A percentile compares a stretch with the other conserved stretches of the same genome.
Conservation (phyloP, 495 filamentous ascomycete species). For the Pseudoneurospora amorphoporcata region DNA sequence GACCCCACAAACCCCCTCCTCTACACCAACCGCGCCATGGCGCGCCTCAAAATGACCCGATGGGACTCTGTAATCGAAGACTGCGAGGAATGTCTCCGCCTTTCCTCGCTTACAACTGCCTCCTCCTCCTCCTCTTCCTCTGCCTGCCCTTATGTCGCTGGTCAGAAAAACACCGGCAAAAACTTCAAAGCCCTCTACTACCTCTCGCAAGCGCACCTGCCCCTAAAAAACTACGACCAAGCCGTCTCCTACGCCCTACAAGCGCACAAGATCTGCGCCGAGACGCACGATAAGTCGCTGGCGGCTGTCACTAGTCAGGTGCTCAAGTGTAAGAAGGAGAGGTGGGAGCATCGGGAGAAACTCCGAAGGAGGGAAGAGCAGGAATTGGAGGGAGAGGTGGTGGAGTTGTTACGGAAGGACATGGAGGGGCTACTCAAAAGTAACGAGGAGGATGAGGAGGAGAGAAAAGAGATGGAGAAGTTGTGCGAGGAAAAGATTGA, state of each 20-base stretch:
- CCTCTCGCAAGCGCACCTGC: slow-evolving; percentile 73
- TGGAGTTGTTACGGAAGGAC: slow-evolving; percentile 27
- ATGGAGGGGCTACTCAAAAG: slow-evolving; percentile 15
- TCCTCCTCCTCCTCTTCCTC: no score
- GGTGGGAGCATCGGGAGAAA: slow-evolving; percentile 51
- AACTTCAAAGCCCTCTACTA: slow-evolving; percentile 73
- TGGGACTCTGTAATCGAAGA: slow-evolving; percentile 75
- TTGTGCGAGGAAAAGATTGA: slow-evolving; percentile 2
- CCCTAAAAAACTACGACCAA: slow-evolving; percentile 60
- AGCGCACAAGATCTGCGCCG: slow-evolving; percentile 64
- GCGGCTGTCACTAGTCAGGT: slow-evolving; percentile 57
- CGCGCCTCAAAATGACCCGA: slow-evolving; percentile 58
- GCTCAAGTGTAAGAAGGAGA: slow-evolving; percentile 67
- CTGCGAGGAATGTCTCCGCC: slow-evolving; percentile 60
- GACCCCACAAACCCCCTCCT: slow-evolving; percentile 52
- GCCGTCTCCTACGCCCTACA: slow-evolving; percentile 59
- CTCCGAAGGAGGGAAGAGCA: slow-evolving; percentile 32
- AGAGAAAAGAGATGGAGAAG: slow-evolving; percentile 1
- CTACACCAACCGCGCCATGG: slow-evolving; percentile 85
- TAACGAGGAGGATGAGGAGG: not conserved
- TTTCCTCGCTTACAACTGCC: slow-evolving; percentile 37
- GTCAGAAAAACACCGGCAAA: not conserved
- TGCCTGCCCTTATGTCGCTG: no score
- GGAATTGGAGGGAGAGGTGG: slow-evolving; percentile 47
- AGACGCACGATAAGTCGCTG: slow-evolving; percentile 47